Base-by-base conservation (phyloP, 805 yeast species). In the Candida wancherniae region DNA sequence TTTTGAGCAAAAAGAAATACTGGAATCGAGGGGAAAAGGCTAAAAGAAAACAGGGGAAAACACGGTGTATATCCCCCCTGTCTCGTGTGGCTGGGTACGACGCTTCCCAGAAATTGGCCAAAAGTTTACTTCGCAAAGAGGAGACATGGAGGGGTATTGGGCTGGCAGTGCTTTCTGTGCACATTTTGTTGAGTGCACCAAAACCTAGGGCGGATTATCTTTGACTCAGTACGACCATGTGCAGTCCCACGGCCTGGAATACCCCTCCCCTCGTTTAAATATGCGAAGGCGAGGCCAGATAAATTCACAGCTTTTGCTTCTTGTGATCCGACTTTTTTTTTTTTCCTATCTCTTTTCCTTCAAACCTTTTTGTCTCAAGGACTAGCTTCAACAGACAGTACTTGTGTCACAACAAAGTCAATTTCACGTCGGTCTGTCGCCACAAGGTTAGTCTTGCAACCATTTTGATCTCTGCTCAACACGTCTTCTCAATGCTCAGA, bases 261-360 rank as follows among this genome's bases (percentile, higher is more conserved):
- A 34, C 42, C 42, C 42, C 42, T 38, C 42, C 33, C 33, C 21
- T 38, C 42, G 42, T 38, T 34, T 31, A 38, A 32, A 25, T 26
- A 22, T 27, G 31, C 36, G 28, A 24, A 22, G 18, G 13, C 8
- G 28, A 15, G 24, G 20, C 9, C 21, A 15, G 27, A 32, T 32
- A 32, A 23, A 32, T 32, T 18, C 11, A 14, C 3, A 4, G 7
- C 29, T 13, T 6, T 7, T 19, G 34, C 18, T 26, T 14, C 11
- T 15, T 9, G 15, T 12, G 9, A 15, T 13, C 15, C n/a, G 20
- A 13, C 13, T 23, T 9, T 23, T 15, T 24, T 15, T 12, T 18
- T 18, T 9, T 18, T 18, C 20, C 13, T n/a, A 21, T 14, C 22
- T 17, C 10, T 15, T 20, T 15, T 9, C 23, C 6, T 15, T 9